These are phyloP conservation scores for Tetrahymena thermophila DNA, from an alignment of 73 alveolate genomes.

Conservation along the genomic window DNA sequence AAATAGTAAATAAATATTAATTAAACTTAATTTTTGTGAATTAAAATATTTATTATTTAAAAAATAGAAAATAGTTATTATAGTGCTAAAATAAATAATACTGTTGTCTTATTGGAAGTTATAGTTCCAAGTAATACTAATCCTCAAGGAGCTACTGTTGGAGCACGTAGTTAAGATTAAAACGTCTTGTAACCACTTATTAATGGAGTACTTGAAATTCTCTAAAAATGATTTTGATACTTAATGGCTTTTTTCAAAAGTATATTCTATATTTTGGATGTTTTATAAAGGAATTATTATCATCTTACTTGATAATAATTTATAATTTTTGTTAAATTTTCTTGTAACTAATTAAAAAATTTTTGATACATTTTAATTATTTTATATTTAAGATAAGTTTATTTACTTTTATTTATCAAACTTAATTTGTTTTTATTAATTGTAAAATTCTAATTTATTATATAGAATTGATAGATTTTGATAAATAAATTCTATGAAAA, in stretches of 20 bases:
- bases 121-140: neutral
- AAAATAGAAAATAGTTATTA: neutral
- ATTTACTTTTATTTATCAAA: too few species aligned
- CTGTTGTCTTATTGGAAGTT: neutral
- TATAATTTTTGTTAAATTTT: neutral
- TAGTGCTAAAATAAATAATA: neutral
- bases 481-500: too few species aligned
- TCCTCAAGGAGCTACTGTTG: neutral
- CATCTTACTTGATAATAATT: neutral
- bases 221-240: neutral
- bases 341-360: neutral
- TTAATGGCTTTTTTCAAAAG: neutral
- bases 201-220: neutral
- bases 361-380: neutral
- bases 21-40: neutral
- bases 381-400: neutral
- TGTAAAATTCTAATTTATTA: too few species aligned
- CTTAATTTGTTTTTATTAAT: too few species aligned
- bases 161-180: conserved; percentile 1
- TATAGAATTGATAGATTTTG: too few species aligned
- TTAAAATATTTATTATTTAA: neutral
- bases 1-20: neutral
- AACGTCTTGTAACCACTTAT: neutral
- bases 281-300: too few species aligned
- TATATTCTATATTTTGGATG: neutral